These are phyloP conservation scores for Dendrobium catenatum DNA, from an alignment of 106 monocot species.

Conservation along the genomic window DNA sequence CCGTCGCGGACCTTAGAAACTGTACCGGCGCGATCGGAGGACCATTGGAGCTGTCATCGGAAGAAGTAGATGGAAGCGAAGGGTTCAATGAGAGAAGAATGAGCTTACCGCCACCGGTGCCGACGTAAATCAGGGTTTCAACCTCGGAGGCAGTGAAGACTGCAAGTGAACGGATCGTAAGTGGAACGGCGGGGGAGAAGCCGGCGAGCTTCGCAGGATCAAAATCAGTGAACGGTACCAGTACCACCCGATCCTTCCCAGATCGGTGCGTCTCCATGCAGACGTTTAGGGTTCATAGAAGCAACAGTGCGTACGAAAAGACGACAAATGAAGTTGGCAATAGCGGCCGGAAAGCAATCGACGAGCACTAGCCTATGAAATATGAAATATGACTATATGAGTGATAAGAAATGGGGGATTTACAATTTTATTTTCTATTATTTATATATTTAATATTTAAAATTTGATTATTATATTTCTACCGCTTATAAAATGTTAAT, in stretches of 20 bases:
- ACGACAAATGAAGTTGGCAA: no score
- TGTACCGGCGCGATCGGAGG: not conserved
- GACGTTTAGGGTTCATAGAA: slow-evolving; percentile 3
- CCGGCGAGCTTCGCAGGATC: slow-evolving; percentile 40
- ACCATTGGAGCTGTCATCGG: not conserved
- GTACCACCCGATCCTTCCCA: slow-evolving; percentile 32
- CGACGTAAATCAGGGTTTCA: slow-evolving; percentile 45
- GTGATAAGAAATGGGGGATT: no score
- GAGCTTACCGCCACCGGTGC: slow-evolving; percentile 63
- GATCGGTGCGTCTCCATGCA: slow-evolving; percentile 20
- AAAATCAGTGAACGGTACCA: slow-evolving; percentile 51
- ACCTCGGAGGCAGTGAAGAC: slow-evolving; percentile 26
- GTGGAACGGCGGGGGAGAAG: slow-evolving; percentile 32
- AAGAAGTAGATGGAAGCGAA: not conserved
- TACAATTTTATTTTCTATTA: no score
- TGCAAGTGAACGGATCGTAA: slow-evolving; percentile 52
- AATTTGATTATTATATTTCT: no score
- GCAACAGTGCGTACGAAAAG: not conserved
- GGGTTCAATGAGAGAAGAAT: slow-evolving; percentile 41
- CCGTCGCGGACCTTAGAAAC: slow-evolving; percentile 34
- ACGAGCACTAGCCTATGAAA: no score
- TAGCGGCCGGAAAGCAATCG: no score
- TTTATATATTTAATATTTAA: no score
- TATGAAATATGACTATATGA: no score
- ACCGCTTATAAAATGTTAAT: no score